These are phyloP conservation scores for Lentinus brumalis DNA, from an alignment of 768 basidiomycete species.

Conservation along the genomic window DNA sequence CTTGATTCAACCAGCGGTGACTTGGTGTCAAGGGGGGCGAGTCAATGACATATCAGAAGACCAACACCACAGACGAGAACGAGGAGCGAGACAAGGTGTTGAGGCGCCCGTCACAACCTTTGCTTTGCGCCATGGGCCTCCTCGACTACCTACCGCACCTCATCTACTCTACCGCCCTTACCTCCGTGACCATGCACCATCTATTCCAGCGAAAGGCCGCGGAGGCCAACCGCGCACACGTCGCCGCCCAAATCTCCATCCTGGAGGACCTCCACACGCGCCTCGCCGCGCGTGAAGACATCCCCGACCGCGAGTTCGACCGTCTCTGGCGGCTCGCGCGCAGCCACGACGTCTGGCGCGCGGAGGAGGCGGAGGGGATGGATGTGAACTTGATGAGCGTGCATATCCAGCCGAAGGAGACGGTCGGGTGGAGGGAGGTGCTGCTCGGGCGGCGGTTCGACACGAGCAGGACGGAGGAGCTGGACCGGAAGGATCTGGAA, in stretches of 20 bases:
- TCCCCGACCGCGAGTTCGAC: conserved; percentile 53
- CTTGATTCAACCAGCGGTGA: too few species aligned
- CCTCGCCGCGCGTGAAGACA: conserved; percentile 46
- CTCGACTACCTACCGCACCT: conserved; percentile 60
- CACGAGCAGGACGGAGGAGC: conserved; percentile 21
- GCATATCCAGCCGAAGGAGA: conserved; percentile 7
- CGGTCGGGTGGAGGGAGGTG: conserved; percentile 34
- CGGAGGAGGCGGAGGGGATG: background rate
- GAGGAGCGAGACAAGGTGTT: too few species aligned
- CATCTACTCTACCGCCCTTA: conserved; percentile 64
- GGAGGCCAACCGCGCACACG: conserved; percentile 55
- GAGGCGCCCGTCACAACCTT: too few species aligned
- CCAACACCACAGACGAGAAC: too few species aligned
- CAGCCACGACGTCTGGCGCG: conserved; percentile 21
- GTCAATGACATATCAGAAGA: too few species aligned
- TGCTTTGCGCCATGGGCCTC: conserved; percentile 18
- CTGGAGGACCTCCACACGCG: conserved; percentile 59
- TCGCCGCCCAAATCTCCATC: conserved; percentile 61
- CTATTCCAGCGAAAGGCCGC: conserved; percentile 51
- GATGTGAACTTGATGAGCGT: background rate
- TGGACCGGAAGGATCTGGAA: conserved; percentile 29
- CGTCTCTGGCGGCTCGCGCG: conserved; percentile 57
- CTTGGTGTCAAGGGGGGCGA: too few species aligned
- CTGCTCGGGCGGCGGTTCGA: conserved; percentile 27
- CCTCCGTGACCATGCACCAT: conserved; percentile 68